phyloP scores from a whole-genome alignment of 2,329 filamentous ascomycete species.

The Fusarium sp. region DNA sequence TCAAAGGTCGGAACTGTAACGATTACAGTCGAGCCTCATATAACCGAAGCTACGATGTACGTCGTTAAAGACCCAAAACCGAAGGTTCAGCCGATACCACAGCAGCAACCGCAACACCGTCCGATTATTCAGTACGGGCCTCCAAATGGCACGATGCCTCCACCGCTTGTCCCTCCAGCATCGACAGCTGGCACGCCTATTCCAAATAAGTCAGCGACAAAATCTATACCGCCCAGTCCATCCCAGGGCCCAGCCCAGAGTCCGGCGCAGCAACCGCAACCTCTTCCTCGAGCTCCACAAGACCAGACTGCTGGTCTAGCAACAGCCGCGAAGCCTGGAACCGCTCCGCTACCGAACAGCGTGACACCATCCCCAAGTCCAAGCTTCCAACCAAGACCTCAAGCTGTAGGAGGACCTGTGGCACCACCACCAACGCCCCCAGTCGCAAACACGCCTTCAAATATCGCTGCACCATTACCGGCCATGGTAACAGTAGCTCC shows the following conservation, averaged over 20 bases:
- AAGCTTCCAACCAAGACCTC: constrained; percentile 37
- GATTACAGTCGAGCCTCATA: constrained; percentile 83
- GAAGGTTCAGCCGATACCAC: constrained; percentile 55
- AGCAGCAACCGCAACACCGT: constrained; percentile 53
- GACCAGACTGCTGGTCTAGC: constrained; percentile 26
- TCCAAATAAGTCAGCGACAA: constrained; percentile 36
- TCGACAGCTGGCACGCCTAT: constrained; percentile 45
- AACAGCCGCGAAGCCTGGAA: constrained; percentile 31
- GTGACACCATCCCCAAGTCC: constrained; percentile 37
- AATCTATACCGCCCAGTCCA: constrained; percentile 40
- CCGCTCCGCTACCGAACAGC: constrained; percentile 34
- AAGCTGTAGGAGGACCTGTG: constrained; percentile 27
- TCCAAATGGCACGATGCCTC: constrained; percentile 72
- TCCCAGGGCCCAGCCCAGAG: constrained; percentile 36
- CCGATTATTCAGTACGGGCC: constrained; percentile 76
- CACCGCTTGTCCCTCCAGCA: constrained; percentile 57
- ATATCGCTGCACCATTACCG: constrained; percentile 36
- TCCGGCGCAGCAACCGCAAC: constrained; percentile 33
- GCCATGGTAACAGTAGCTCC: constrained; percentile 44
- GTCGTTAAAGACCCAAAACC: constrained; percentile 75
- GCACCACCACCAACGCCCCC: constrained; percentile 43
- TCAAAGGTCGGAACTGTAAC: constrained; percentile 78
- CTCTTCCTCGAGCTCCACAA: constrained; percentile 33
- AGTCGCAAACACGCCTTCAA: constrained; percentile 41
- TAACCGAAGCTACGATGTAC: constrained; percentile 81